Percentiles rank a stretch among this genome's conserved stretches.
Conservation (phyloP, 768 basidiomycete species). For the Pulveroboletus sp. region DNA sequence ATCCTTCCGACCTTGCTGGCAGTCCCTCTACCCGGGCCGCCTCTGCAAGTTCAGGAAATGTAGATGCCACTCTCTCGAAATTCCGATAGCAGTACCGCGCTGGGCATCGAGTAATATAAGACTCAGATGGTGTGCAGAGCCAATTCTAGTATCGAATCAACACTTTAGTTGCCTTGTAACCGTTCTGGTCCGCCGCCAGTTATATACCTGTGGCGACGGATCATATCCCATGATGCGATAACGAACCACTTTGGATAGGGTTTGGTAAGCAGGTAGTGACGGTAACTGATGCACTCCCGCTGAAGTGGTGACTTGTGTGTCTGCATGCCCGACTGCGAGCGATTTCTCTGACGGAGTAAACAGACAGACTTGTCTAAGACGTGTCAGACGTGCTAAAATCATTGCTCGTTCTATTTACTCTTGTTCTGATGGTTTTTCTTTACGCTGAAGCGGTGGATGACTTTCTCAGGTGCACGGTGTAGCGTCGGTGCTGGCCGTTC, state of each 20-base stretch:
- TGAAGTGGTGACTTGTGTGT: background rate
- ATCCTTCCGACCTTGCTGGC: slow-evolving; percentile 44
- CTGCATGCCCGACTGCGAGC: background rate
- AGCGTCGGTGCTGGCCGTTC: too few species aligned
- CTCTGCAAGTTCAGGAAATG: slow-evolving; percentile 5
- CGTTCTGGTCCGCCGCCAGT: background rate
- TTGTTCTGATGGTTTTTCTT: too few species aligned
- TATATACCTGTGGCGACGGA: too few species aligned
- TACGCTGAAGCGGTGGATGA: too few species aligned
- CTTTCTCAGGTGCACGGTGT: too few species aligned
- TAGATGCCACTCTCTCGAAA: background rate
- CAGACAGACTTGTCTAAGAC: background rate
- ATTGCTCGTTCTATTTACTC: too few species aligned
- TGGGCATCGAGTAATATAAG: too few species aligned
- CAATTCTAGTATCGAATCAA: background rate
- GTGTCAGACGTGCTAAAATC: background rate
- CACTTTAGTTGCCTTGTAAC: slow-evolving; percentile 1
- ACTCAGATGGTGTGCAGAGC: background rate
- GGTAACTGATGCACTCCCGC: background rate
- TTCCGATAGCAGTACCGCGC: background rate
- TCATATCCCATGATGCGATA: slow-evolving; percentile 3
- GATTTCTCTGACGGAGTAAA: background rate
- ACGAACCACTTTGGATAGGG: background rate
- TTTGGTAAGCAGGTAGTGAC: too few species aligned
- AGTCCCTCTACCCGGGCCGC: slow-evolving; percentile 18